These are phyloP conservation scores for Boletus tylopilopsis DNA, from an alignment of 768 basidiomycete genomes.

Conservation along the genomic window DNA sequence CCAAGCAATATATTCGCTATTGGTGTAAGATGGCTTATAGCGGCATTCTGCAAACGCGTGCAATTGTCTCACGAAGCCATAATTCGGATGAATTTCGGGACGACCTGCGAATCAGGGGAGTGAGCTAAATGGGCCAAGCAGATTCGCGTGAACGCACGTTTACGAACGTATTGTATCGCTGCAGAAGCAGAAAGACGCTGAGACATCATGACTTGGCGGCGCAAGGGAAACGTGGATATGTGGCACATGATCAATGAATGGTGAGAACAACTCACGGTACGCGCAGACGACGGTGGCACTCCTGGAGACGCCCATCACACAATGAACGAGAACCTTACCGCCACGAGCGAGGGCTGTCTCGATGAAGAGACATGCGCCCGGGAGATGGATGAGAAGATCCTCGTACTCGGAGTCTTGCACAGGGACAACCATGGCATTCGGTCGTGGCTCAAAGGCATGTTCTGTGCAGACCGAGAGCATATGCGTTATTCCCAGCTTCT, in stretches of 20 bases:
- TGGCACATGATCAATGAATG: neutral
- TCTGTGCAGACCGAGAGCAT: constrained; percentile 56
- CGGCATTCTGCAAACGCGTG: constrained; percentile 50
- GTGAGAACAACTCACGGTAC: constrained; percentile 39
- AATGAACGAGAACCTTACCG: constrained; percentile 67
- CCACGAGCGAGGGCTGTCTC: constrained; percentile 48
- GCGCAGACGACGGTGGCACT: constrained; percentile 60
- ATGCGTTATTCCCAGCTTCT: constrained; percentile 48
- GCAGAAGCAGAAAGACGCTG: constrained; percentile 37
- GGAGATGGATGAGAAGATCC: constrained; percentile 63
- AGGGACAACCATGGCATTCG: constrained; percentile 32
- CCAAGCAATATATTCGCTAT: constrained; percentile 54
- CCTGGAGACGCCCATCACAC: constrained; percentile 69
- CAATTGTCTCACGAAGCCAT: constrained; percentile 57
- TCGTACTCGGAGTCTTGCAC: constrained; percentile 49
- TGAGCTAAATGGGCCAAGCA: constrained; percentile 6
- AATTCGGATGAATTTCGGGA: constrained; percentile 38
- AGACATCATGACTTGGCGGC: constrained; percentile 47
- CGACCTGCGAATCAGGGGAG: constrained; percentile 30
- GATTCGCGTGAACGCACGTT: constrained; percentile 35
- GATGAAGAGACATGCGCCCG: constrained; percentile 58
- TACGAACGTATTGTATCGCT: constrained; percentile 48
- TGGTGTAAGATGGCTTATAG: constrained; percentile 40
- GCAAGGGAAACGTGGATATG: neutral
- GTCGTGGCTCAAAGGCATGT: constrained; percentile 39